Percentiles rank a stretch among this genome's conserved stretches.
Evolutionary conservation across 1,139 yeast species (phyloP).

Genomic region (Yamadazyma kanchanaburiensis): DNA sequence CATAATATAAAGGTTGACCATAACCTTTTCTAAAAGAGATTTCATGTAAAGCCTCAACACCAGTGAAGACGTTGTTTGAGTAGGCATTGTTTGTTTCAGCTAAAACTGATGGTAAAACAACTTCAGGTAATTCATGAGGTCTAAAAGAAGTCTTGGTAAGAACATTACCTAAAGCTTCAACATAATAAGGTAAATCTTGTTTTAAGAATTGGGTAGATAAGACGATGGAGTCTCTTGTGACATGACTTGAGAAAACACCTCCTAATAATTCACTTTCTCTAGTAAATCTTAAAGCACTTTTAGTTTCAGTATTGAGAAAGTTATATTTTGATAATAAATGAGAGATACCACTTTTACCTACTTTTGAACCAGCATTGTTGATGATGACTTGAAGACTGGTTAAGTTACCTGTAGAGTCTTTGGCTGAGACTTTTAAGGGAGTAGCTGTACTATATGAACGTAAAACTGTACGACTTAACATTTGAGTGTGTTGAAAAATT

Average conservation of each 20-base stretch:
- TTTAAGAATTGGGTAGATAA: constrained; percentile 80
- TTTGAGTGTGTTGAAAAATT: constrained; percentile 10
- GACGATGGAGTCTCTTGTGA: constrained; percentile 82
- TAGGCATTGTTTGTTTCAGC: constrained; percentile 52
- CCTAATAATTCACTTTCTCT: constrained; percentile 96
- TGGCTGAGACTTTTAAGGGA: constrained; percentile 43
- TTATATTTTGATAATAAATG: constrained; percentile 84
- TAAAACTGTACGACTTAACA: constrained; percentile 44
- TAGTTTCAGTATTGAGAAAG: constrained; percentile 77
- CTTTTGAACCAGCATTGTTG: constrained; percentile 80
- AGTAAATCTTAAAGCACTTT: constrained; percentile 88
- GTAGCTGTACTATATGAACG: constrained; percentile 51
- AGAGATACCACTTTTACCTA: constrained; percentile 75
- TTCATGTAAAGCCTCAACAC: constrained; percentile 77
- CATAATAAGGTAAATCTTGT: constrained; percentile 89
- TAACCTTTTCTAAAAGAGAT: constrained; percentile 84
- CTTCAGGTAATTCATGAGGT: constrained; percentile 79
- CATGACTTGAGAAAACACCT: constrained; percentile 65
- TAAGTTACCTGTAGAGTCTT: constrained; percentile 58
- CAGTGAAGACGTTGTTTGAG: constrained; percentile 53
- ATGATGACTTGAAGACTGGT: constrained; percentile 70
- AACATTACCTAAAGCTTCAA: constrained; percentile 79
- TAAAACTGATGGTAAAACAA: constrained; percentile 75
- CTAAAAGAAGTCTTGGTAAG: constrained; percentile 71
- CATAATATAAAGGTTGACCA: constrained; percentile 79